These are phyloP conservation scores for Neospora caninum DNA, from an alignment of 169 alveolate species.

Conservation along the genomic window DNA sequence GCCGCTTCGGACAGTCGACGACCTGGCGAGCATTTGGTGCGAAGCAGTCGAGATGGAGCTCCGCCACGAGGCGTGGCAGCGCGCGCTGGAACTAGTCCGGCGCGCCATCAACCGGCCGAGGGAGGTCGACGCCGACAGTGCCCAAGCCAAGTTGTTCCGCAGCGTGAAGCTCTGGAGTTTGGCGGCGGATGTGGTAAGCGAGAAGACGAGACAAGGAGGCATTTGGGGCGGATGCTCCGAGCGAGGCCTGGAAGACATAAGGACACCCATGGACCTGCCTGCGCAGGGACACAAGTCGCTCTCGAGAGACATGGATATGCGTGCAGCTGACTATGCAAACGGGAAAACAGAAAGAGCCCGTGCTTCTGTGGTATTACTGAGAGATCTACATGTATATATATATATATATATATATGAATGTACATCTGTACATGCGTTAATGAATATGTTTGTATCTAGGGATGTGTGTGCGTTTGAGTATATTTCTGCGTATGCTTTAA, in stretches of 20 bases:
- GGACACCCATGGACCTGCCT: no score
- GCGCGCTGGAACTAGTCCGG: conserved; percentile 41
- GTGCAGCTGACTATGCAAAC: no score
- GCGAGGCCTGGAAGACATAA: no score
- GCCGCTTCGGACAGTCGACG: conserved; percentile 79
- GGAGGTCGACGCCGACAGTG: not conserved
- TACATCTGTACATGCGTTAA: not conserved
- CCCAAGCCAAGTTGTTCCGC: conserved; percentile 37
- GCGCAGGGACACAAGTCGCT: no score
- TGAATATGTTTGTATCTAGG: not conserved
- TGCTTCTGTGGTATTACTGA: no score
- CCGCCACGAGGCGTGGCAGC: conserved; percentile 7
- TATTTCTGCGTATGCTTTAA: not conserved
- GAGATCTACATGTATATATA: not conserved
- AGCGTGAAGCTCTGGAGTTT: conserved; percentile 56
- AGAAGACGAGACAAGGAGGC: no score
- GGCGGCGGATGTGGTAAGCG: conserved; percentile 49
- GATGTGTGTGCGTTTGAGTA: not conserved
- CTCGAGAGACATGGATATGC: no score
- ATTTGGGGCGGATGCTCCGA: no score
- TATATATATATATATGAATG: not conserved
- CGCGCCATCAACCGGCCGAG: conserved; percentile 30
- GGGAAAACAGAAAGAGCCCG: no score
- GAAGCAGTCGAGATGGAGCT: conserved; percentile 57
- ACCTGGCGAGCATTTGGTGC: conserved; percentile 82